phyloP scores from a whole-genome alignment of 163 green algal species.

The Trebouxia gelatinosa region DNA sequence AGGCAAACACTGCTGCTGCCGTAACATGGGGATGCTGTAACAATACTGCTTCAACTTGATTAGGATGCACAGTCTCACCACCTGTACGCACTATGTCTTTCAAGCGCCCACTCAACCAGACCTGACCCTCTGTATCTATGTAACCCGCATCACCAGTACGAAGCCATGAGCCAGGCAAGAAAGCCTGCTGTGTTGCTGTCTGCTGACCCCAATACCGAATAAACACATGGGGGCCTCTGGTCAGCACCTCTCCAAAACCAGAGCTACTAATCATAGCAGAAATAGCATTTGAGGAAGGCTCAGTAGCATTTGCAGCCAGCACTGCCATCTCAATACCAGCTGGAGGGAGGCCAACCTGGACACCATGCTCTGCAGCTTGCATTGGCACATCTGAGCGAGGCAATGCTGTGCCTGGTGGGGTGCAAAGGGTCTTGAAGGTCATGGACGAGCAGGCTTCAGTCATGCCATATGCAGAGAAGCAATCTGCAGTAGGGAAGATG shows the following conservation, averaged over 20 bases:
- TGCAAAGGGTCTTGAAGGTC: slow-evolving; percentile 60
- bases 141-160: slow-evolving; percentile 80
- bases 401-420: too few relatives aligned
- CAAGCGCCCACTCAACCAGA: slow-evolving; percentile 77
- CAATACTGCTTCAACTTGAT: slow-evolving; percentile 80
- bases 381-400: too few relatives aligned
- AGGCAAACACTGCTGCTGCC: slow-evolving; percentile 71
- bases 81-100: slow-evolving; percentile 89
- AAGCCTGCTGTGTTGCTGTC: slow-evolving; percentile 39
- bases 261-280: background rate
- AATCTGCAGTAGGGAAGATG: slow-evolving; percentile 68
- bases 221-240: slow-evolving; percentile 76
- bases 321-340: slow-evolving; percentile 65
- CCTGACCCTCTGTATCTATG: slow-evolving; percentile 51
- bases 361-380: slow-evolving; percentile 10
- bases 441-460: slow-evolving; percentile 84
- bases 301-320: background rate
- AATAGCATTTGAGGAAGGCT: background rate
- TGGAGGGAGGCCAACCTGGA: slow-evolving; percentile 59
- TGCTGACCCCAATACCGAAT: slow-evolving; percentile 63
- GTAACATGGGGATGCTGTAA: slow-evolving; percentile 52
- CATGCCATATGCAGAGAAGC: slow-evolving; percentile 92
- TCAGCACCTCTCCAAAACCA: slow-evolving; percentile 70
- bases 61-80: slow-evolving; percentile 84
- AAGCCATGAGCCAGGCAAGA: slow-evolving; percentile 65